phyloP scores from a whole-genome alignment of 2,329 filamentous ascomycete species.

The Penicillium sp. region DNA sequence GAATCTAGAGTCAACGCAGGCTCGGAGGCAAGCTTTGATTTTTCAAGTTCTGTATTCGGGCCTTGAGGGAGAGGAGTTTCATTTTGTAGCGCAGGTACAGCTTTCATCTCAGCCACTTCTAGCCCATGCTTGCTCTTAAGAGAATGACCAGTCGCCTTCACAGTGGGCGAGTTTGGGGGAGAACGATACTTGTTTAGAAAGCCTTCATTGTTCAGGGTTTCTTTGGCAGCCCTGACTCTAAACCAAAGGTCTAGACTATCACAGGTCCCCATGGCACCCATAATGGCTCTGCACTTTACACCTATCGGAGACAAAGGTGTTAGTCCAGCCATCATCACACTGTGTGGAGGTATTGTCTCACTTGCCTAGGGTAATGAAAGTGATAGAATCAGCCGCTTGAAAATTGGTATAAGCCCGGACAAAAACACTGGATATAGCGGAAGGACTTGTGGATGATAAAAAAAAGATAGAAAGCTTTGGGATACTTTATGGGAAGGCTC shows the following conservation, averaged over 20 bases:
- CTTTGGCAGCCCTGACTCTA: slow-evolving; percentile 11
- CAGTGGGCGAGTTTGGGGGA: background rate
- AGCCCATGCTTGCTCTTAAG: background rate
- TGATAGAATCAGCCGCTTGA: background rate
- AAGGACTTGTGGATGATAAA: background rate
- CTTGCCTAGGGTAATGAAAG: background rate
- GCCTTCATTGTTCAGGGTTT: background rate
- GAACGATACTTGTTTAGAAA: slow-evolving; percentile 5
- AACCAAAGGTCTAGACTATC: slow-evolving; percentile 13
- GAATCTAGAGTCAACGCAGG: background rate
- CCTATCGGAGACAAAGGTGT: background rate
- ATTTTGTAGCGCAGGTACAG: background rate
- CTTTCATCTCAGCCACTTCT: background rate
- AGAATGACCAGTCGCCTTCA: background rate
- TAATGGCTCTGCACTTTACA: background rate
- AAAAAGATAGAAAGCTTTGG: background rate
- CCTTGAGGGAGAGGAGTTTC: background rate
- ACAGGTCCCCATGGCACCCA: background rate
- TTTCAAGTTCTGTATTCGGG: background rate
- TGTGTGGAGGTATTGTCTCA: background rate
- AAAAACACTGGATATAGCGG: background rate
- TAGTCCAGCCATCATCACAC: background rate
- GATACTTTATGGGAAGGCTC: background rate
- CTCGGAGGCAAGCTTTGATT: background rate
- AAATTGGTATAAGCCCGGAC: background rate